These are phyloP conservation scores for Allomyces javanicus DNA, from an alignment of 192 early-diverging fungal species.

Conservation along the genomic window DNA sequence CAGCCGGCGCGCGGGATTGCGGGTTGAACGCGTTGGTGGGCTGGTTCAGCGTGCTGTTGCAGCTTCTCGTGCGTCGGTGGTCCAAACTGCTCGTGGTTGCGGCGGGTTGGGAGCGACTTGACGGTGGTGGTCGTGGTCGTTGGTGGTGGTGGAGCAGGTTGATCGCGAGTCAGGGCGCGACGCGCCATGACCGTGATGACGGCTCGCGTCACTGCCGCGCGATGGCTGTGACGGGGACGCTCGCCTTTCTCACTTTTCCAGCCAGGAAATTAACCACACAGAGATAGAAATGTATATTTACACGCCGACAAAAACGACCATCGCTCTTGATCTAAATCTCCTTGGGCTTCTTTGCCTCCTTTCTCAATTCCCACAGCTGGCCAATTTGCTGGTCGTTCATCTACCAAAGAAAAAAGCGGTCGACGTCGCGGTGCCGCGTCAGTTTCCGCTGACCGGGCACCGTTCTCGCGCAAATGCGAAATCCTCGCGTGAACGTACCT, in stretches of 20 bases:
- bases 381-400: conserved; percentile 1
- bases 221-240: too few relatives aligned
- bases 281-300: background rate
- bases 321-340: background rate
- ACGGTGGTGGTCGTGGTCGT: too few relatives aligned
- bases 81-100: too few relatives aligned
- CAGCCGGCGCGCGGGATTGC: background rate
- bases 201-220: too few relatives aligned
- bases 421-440: too few relatives aligned
- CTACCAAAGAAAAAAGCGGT: background rate
- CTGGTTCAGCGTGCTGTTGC: background rate
- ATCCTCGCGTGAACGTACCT: background rate
- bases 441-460: too few relatives aligned
- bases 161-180: too few relatives aligned
- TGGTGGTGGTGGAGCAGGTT: too few relatives aligned
- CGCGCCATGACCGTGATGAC: too few relatives aligned
- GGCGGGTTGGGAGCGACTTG: too few relatives aligned
- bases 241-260: too few relatives aligned
- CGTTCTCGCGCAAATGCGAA: background rate
- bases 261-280: background rate
- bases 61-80: background rate
- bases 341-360: background rate
- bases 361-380: background rate
- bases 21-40: too few relatives aligned
- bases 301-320: background rate